Evolutionary conservation across 179 eudicot genomes (phyloP).

Genomic region (Nepenthes alata): DNA sequence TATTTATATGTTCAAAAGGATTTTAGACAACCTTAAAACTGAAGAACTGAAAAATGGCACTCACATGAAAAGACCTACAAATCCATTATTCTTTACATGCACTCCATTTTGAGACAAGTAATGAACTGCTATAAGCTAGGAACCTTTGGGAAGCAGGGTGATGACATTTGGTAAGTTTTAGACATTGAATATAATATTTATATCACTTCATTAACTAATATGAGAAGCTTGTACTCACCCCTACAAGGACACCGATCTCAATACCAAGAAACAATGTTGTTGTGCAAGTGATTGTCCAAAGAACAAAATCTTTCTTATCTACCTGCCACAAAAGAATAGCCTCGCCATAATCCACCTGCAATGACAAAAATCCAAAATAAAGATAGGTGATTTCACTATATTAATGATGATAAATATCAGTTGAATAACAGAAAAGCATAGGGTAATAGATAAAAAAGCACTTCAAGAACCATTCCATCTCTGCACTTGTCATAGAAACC

Average conservation of each 20-base stretch:
- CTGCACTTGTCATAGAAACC: too few species aligned
- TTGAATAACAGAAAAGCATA: conserved; percentile 53
- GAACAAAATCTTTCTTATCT: conserved; percentile 83
- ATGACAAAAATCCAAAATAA: background rate
- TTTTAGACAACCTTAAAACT: too few species aligned
- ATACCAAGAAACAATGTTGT: conserved; percentile 84
- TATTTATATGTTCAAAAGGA: too few species aligned
- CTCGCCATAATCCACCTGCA: conserved; percentile 91
- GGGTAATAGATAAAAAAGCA: conserved; percentile 42
- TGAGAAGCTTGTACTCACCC: conserved; percentile 38
- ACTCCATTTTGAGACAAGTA: too few species aligned
- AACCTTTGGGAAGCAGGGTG: too few species aligned
- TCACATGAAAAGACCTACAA: too few species aligned
- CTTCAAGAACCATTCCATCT: background rate
- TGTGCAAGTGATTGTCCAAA: conserved; percentile 63
- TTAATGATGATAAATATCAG: conserved; percentile 27
- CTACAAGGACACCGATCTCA: conserved; percentile 94
- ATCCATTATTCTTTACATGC: too few species aligned
- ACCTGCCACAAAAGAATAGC: conserved; percentile 85
- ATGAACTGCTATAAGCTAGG: too few species aligned
- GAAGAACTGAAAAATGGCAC: too few species aligned
- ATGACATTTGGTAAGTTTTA: too few species aligned
- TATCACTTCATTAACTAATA: too few species aligned
- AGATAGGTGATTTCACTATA: background rate
- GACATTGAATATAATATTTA: too few species aligned